A percentile compares a stretch with the other conserved stretches of the same genome.
Evolutionary conservation across 768 basidiomycete genomes (phyloP).

Genomic region (Suillus subaureus): DNA sequence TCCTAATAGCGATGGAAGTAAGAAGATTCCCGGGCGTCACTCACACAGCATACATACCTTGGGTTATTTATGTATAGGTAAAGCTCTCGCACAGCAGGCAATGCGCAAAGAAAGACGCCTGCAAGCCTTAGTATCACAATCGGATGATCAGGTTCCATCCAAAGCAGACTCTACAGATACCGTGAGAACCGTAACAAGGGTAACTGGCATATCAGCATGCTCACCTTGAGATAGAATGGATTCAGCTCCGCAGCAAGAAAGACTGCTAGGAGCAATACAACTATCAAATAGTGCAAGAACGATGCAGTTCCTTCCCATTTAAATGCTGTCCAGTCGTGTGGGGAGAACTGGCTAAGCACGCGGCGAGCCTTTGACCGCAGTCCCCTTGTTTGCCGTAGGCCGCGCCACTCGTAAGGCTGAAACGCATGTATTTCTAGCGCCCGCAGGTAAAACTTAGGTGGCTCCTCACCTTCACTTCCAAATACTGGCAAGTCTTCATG

Average conservation of each 20-base stretch:
- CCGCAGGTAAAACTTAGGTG: background rate
- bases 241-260: constrained; percentile 86
- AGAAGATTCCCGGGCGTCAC: constrained; percentile 5
- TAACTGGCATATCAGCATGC: constrained; percentile 16
- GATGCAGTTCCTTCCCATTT: constrained; percentile 83
- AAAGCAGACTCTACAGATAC: constrained; percentile 54
- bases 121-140: constrained; percentile 73
- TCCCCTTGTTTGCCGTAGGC: constrained; percentile 75
- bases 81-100: constrained; percentile 83
- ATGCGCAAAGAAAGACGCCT: constrained; percentile 81
- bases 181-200: constrained; percentile 21
- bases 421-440: constrained; percentile 11
- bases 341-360: constrained; percentile 82
- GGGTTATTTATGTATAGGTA: constrained; percentile 84
- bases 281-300: constrained; percentile 73
- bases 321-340: constrained; percentile 87
- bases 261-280: constrained; percentile 73
- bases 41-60: constrained; percentile 51
- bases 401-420: constrained; percentile 86
- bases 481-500: constrained; percentile 85
- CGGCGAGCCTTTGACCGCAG: constrained; percentile 78
- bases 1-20: constrained; percentile 44
- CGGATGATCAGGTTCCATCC: constrained; percentile 92
- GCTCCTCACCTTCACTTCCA: constrained; percentile 77
- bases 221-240: constrained; percentile 86